These are phyloP conservation scores for Alternaria tenuissima DNA, from an alignment of 2,329 filamentous ascomycete genomes.

Conservation along the genomic window DNA sequence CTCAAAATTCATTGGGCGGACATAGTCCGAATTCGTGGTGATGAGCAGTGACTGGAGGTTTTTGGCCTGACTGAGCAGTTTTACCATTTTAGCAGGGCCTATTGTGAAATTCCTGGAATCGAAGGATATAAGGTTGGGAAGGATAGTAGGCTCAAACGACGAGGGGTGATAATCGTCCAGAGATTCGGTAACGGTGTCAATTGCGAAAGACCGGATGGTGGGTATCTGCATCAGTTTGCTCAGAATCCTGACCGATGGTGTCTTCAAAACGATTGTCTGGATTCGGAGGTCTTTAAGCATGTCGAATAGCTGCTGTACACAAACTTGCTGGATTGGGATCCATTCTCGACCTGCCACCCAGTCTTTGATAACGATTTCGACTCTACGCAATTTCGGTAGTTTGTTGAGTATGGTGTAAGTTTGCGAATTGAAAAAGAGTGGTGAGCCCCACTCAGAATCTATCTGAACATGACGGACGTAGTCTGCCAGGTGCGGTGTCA, in stretches of 20 bases:
- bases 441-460: background rate
- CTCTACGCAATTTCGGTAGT: background rate
- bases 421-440: background rate
- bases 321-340: background rate
- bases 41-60: background rate
- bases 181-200: background rate
- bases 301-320: background rate
- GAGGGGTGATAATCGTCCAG: no score
- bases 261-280: background rate
- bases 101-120: background rate
- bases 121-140: background rate
- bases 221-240: background rate
- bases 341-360: background rate
- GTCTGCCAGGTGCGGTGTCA: background rate
- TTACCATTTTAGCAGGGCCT: background rate
- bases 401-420: background rate
- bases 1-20: background rate
- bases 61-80: background rate
- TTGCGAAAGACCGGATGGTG: background rate
- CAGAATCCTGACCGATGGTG: background rate
- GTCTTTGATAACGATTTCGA: background rate
- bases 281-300: background rate
- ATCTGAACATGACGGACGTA: background rate
- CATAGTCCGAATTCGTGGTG: background rate
- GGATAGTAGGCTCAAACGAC: no score